Conservation (phyloP, 2,329 filamentous ascomycete species). For the Colletotrichum cordylinicola region DNA sequence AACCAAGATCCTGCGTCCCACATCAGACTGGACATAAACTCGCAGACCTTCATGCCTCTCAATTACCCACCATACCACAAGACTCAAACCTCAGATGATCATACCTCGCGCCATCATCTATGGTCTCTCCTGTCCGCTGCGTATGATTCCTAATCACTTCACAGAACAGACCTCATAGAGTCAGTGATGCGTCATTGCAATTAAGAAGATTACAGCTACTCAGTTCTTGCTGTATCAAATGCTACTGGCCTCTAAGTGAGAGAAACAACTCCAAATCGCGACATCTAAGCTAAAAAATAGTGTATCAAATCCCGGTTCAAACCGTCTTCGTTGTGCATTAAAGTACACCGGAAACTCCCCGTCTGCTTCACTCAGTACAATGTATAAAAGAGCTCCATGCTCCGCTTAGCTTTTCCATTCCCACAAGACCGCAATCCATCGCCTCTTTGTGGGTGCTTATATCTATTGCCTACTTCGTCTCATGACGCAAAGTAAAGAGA, state of each 20-base stretch:
- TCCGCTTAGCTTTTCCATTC: neutral
- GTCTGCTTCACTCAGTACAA: neutral
- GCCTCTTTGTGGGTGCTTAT: neutral
- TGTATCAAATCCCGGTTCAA: neutral
- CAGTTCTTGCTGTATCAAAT: neutral
- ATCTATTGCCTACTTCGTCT: neutral
- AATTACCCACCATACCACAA: neutral
- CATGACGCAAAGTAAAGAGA: neutral
- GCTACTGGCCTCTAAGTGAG: neutral
- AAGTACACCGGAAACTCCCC: neutral
- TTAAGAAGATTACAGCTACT: neutral
- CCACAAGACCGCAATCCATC: fast-evolving
- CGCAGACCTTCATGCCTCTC: neutral
- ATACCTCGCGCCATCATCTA: too few relatives aligned
- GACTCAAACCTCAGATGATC: neutral
- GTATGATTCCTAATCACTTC: neutral
- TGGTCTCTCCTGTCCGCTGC: neutral
- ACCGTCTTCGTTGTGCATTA: neutral
- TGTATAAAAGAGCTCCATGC: neutral
- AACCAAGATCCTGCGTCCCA: neutral
- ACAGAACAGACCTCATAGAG: neutral
- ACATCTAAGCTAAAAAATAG: neutral
- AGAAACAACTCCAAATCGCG: neutral
- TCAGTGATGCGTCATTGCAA: neutral
- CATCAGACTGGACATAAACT: neutral